A percentile compares a stretch with the other conserved stretches of the same genome.
Conservation (phyloP, 2,329 filamentous ascomycete species). For the Diaporthe destruens region DNA sequence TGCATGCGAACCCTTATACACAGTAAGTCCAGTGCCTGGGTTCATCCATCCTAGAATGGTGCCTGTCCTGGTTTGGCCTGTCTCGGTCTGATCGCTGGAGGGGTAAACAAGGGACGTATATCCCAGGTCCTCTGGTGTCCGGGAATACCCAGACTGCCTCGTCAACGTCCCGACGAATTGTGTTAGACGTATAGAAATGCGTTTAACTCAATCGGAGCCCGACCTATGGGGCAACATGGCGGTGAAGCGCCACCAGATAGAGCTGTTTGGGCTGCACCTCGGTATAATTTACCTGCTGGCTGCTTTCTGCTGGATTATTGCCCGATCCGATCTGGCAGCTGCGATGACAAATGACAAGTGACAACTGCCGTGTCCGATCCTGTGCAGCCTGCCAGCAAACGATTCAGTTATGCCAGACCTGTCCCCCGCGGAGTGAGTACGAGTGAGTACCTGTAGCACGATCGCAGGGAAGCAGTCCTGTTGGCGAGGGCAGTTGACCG, state of each 20-base stretch:
- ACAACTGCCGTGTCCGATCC: neutral
- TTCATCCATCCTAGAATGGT: neutral
- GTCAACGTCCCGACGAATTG: neutral
- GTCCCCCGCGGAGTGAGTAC: neutral
- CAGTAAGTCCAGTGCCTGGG: neutral
- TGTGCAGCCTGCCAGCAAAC: slow-evolving; percentile 3
- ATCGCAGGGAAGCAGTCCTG: neutral
- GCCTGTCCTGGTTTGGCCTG: slow-evolving; percentile 11
- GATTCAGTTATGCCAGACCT: neutral
- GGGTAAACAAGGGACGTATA: slow-evolving; percentile 3
- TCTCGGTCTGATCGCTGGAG: neutral
- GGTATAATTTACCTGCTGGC: neutral
- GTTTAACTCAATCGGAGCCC: slow-evolving; percentile 23
- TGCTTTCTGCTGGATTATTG: neutral
- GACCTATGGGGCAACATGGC: slow-evolving; percentile 15
- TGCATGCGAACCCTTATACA: neutral
- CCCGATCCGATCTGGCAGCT: neutral
- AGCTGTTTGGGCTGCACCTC: neutral
- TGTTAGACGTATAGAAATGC: neutral
- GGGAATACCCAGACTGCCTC: slow-evolving; percentile 5
- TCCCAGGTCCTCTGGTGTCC: neutral
- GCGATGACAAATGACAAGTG: slow-evolving; percentile 10
- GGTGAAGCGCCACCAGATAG: slow-evolving; percentile 28
- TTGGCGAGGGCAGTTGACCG: neutral
- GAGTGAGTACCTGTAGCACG: neutral